These are phyloP conservation scores for Trebouxia sp. DNA, from an alignment of 139 green algal species.

Conservation along the genomic window DNA sequence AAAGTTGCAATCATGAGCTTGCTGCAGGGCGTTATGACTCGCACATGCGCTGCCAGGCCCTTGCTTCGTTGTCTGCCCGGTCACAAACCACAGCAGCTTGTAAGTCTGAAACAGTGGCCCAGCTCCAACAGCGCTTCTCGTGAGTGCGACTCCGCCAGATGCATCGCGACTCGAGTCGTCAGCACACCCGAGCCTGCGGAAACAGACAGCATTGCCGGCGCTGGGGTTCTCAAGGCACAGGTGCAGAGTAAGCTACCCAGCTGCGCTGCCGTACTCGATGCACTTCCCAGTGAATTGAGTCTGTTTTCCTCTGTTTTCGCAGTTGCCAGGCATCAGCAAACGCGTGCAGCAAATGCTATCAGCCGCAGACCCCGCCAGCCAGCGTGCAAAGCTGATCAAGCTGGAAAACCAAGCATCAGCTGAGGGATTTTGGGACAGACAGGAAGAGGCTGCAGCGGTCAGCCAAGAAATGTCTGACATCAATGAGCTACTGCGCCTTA, in stretches of 20 bases:
- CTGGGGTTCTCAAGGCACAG: constrained; percentile 9
- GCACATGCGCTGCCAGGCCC: not conserved
- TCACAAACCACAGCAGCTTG: not conserved
- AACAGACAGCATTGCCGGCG: not conserved
- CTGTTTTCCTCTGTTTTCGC: not conserved
- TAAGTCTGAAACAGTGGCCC: not conserved
- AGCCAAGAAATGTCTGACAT: constrained; percentile 44
- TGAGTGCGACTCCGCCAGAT: not conserved
- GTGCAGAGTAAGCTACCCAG: not conserved
- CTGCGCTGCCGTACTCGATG: no score
- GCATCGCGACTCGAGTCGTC: not conserved
- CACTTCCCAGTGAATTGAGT: not conserved
- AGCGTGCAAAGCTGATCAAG: not conserved
- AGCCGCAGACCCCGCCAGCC: not conserved
- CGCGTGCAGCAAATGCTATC: not conserved
- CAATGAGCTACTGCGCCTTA: constrained; percentile 36
- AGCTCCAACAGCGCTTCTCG: no score
- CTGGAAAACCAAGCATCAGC: constrained; percentile 53
- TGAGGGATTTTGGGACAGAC: constrained; percentile 72
- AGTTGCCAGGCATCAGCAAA: not conserved
- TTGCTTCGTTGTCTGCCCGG: not conserved
- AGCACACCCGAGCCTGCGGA: not conserved
- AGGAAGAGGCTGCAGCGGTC: constrained; percentile 51
- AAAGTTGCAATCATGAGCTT: not conserved
- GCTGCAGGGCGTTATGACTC: not conserved